Evolutionary conservation across 805 yeast species (phyloP).

Genomic region (Spathaspora hagerdaliae): DNA sequence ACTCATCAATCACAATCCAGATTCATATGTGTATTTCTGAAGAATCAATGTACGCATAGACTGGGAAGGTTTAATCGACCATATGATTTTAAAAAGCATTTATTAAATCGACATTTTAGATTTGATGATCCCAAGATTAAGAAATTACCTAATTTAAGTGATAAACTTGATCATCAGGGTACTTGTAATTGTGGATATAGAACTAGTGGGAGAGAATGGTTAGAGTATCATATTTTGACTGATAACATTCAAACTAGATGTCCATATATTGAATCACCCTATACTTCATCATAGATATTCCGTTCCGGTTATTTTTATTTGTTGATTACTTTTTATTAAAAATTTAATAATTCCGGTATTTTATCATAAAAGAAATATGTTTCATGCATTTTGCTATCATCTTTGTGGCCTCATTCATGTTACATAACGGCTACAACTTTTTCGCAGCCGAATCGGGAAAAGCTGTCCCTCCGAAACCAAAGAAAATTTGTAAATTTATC

Average conservation of each 20-base stretch:
- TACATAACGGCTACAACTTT: too few relatives aligned
- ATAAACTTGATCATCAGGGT: slow-evolving; percentile 49
- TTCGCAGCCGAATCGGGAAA: too few relatives aligned
- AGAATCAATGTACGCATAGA: slow-evolving; percentile 51
- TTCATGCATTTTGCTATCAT: too few relatives aligned
- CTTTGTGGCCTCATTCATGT: too few relatives aligned
- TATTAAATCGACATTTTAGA: slow-evolving; percentile 55
- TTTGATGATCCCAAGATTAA: slow-evolving; percentile 47
- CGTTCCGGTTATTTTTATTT: too few relatives aligned
- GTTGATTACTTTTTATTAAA: too few relatives aligned
- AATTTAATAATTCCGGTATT: too few relatives aligned
- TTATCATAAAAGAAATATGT: too few relatives aligned
- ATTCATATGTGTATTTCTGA: slow-evolving; percentile 56
- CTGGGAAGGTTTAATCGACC: slow-evolving; percentile 64
- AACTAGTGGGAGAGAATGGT: slow-evolving; percentile 31
- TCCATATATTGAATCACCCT: slow-evolving; percentile 10
- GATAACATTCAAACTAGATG: slow-evolving; percentile 16
- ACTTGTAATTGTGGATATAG: slow-evolving; percentile 43
- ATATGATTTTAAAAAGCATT: slow-evolving; percentile 64
- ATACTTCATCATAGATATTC: not conserved
- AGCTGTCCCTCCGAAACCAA: too few relatives aligned
- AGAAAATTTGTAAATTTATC: too few relatives aligned
- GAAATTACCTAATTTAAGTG: slow-evolving; percentile 46
- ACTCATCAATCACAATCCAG: slow-evolving; percentile 57
- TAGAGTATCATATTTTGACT: slow-evolving; percentile 32